These are phyloP conservation scores for Colletotrichum paranaense DNA, from an alignment of 2,329 filamentous ascomycete genomes.

Conservation along the genomic window DNA sequence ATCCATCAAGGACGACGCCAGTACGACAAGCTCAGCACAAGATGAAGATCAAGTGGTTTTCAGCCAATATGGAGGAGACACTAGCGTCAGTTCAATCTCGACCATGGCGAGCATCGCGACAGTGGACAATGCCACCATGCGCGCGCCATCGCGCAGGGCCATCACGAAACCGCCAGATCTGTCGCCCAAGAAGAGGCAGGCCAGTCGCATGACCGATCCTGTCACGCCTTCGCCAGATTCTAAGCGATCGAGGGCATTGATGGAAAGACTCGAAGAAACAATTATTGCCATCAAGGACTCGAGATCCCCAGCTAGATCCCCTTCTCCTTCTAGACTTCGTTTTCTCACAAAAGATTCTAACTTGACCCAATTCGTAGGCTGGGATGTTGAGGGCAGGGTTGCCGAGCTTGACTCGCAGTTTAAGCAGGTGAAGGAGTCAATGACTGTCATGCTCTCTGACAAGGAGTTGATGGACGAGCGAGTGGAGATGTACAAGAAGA, in stretches of 20 bases:
- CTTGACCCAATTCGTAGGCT: constrained; percentile 72
- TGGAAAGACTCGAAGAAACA: constrained; percentile 42
- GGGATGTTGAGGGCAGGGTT: constrained; percentile 83
- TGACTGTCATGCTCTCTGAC: constrained; percentile 76
- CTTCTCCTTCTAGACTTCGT: constrained; percentile 56
- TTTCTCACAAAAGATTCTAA: constrained; percentile 83
- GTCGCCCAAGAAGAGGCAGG: constrained; percentile 34
- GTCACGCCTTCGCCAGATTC: constrained; percentile 30
- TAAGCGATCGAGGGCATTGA: constrained; percentile 30
- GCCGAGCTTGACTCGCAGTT: constrained; percentile 82
- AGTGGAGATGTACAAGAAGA: constrained; percentile 77
- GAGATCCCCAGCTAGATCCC: constrained; percentile 52
- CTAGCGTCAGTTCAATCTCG: constrained; percentile 36
- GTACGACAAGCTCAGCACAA: constrained; percentile 26
- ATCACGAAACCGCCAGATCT: constrained; percentile 18
- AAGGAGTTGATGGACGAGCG: constrained; percentile 79
- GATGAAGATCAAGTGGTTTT: constrained; percentile 61
- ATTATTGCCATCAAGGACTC: constrained; percentile 48
- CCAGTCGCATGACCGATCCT: constrained; percentile 30
- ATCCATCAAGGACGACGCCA: constrained; percentile 50
- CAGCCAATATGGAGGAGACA: constrained; percentile 36
- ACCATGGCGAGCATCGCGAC: constrained; percentile 34
- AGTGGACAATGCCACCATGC: constrained; percentile 42
- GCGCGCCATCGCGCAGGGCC: neutral
- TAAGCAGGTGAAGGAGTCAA: constrained; percentile 75